Base-by-base conservation (phyloP, 2,329 filamentous ascomycete genomes). In the Laburnicola sp. region DNA sequence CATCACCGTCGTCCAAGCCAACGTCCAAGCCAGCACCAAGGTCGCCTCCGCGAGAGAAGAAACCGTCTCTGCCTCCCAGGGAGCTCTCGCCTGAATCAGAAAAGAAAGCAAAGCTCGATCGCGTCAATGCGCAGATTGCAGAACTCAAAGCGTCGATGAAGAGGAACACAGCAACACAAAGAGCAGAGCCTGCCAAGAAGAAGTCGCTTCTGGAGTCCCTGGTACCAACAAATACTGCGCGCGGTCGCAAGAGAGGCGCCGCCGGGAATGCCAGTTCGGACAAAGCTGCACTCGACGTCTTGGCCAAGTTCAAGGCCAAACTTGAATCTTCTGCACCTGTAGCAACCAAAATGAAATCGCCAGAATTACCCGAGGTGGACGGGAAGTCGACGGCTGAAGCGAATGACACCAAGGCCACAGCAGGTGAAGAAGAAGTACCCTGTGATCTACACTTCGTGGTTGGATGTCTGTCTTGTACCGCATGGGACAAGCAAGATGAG, bases 361-460 rank as follows among this genome's bases (percentile, higher is more conserved):
- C 66, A 16, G 37, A 56, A 4, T 43, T 56, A 2, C 45, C 62
- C 7, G 65, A 28, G 60, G 60, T 4, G 62, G 63, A 32, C 64
- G 59, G 56, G 30, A 48, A 73, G 6, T 60, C 62, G 50, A 50
- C 53, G 63, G 67, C 30, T 55, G 49, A 51, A 0, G 39, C 37
- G 9, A 52, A 54, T 10, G 45, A 32, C 1, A 43, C 27, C 25
- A 50, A 52, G 22, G 32, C 32, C 23, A 60, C 51, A 43, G 56
- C 47, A 38, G 68, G 66, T 28, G 64, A 70, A 3, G 71, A 76
- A 28, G 71, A 68, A 54, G 80, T 81, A 16, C 86, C 86, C 2
- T 99, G 94, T 68, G 94, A 97, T 70, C 76, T 99, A 31, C 94
- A 99, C 71, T 99, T 97, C 72, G 95, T 99, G 57, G 89, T 88